phyloP scores from a whole-genome alignment of 305 asterid species.

The Lippia alba region DNA sequence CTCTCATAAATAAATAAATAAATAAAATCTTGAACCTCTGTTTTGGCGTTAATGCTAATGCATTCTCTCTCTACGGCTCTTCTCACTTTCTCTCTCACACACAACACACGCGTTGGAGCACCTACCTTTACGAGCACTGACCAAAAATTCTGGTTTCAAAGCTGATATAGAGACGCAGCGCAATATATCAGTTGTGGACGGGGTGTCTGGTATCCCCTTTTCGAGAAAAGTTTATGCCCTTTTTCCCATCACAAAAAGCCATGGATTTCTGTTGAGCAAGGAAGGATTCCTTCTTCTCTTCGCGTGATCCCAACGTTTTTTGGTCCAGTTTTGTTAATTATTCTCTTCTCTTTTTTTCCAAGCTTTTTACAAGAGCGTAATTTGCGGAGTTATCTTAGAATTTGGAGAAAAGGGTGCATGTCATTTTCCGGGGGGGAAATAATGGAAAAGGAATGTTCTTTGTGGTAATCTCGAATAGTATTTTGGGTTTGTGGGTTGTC shows the following conservation, averaged over 20 bases:
- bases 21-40: slow-evolving; percentile 29
- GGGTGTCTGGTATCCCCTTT: slow-evolving; percentile 30
- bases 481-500: slow-evolving; percentile 23
- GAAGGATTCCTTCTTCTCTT: slow-evolving; percentile 25
- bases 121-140: slow-evolving; percentile 24
- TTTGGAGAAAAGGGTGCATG: slow-evolving; percentile 40
- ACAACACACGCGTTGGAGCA: slow-evolving; percentile 34
- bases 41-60: slow-evolving; percentile 21
- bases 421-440: slow-evolving; percentile 45
- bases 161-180: slow-evolving; percentile 21
- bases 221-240: slow-evolving; percentile 43
- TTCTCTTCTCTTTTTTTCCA: background rate
- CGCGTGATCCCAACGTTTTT: slow-evolving; percentile 50
- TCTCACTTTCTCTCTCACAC: slow-evolving; percentile 35
- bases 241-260: slow-evolving; percentile 47
- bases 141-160: slow-evolving; percentile 43
- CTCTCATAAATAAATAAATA: slow-evolving; percentile 31
- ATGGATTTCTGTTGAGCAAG: slow-evolving; percentile 45
- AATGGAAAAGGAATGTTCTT: slow-evolving; percentile 22
- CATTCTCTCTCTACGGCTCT: too few relatives aligned
- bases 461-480: slow-evolving; percentile 19
- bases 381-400: slow-evolving; percentile 40
- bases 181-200: slow-evolving; percentile 21
- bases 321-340: background rate
- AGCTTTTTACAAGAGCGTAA: slow-evolving; percentile 34